A percentile compares a stretch with the other conserved stretches of the same genome.
Evolutionary conservation across 495 filamentous ascomycete species (phyloP).

Genomic region (Polyplosphaeria fusca): DNA sequence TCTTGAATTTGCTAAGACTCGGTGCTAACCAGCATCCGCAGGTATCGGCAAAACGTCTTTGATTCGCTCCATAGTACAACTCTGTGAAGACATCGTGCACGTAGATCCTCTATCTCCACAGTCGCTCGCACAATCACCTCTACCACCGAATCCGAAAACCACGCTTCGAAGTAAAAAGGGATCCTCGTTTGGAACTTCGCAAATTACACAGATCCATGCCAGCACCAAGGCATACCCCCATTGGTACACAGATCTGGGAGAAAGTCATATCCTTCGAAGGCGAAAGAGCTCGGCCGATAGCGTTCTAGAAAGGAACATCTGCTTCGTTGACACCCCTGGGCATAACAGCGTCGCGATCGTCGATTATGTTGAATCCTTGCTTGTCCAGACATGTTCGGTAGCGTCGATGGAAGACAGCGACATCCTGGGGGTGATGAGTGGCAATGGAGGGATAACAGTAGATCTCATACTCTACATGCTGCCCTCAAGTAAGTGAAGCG

Average conservation of each 20-base stretch:
- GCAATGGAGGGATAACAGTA: slow-evolving; percentile 82
- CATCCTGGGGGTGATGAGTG: slow-evolving; percentile 74
- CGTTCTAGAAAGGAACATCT: slow-evolving; percentile 87
- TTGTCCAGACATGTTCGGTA: slow-evolving; percentile 61
- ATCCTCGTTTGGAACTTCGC: slow-evolving; percentile 34
- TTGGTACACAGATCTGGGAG: slow-evolving; percentile 93
- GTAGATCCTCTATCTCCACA: slow-evolving; percentile 70
- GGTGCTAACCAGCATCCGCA: slow-evolving; percentile 17
- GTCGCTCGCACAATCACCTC: slow-evolving; percentile 25
- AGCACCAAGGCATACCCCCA: slow-evolving; percentile 88
- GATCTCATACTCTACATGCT: slow-evolving; percentile 86
- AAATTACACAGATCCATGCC: slow-evolving; percentile 79
- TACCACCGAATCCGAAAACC: slow-evolving; percentile 35
- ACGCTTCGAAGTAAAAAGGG: slow-evolving; percentile 38
- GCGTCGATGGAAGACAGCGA: slow-evolving; percentile 64
- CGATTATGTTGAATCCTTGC: slow-evolving; percentile 72
- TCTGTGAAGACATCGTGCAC: slow-evolving; percentile 95
- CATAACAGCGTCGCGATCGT: slow-evolving; percentile 62
- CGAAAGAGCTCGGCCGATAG: slow-evolving; percentile 78
- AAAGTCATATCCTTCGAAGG: slow-evolving; percentile 63
- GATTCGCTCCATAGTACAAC: slow-evolving; percentile 89
- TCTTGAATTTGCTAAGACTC: too few species aligned
- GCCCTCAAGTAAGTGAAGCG: slow-evolving; percentile 52
- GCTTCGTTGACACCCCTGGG: slow-evolving; percentile 91
- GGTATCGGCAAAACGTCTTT: slow-evolving; percentile 82